These are phyloP conservation scores for Alternaria sp. DNA, from an alignment of 2,329 filamentous ascomycete species.

Conservation along the genomic window DNA sequence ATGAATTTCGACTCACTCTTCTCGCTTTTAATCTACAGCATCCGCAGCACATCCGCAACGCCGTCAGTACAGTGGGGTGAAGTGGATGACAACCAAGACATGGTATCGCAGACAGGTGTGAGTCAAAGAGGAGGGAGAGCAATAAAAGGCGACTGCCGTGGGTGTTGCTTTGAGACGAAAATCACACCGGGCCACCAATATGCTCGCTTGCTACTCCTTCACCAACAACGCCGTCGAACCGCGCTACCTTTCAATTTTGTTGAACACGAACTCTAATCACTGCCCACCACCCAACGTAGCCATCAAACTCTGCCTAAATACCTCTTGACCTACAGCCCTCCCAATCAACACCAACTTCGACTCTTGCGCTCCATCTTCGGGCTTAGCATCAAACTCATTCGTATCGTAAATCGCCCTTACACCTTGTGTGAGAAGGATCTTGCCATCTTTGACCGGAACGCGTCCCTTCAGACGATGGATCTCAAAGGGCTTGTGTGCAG, in stretches of 20 bases:
- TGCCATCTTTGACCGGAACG: slow-evolving; percentile 68
- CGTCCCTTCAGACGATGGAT: slow-evolving; percentile 89
- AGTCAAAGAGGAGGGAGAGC: too few species aligned
- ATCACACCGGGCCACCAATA: too few species aligned
- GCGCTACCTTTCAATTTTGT: not conserved
- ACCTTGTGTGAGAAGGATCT: slow-evolving; percentile 81
- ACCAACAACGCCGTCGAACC: not conserved
- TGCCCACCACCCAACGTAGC: not conserved
- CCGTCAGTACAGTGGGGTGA: too few species aligned
- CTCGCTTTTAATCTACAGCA: too few species aligned
- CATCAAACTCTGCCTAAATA: slow-evolving; percentile 18
- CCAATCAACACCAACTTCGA: slow-evolving; percentile 45
- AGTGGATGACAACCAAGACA: too few species aligned
- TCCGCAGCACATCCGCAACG: too few species aligned
- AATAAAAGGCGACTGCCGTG: too few species aligned
- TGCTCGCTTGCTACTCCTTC: too few species aligned
- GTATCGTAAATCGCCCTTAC: slow-evolving; percentile 95
- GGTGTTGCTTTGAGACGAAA: too few species aligned
- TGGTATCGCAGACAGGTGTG: too few species aligned
- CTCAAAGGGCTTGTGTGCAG: slow-evolving; percentile 63
- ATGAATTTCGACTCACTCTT: too few species aligned
- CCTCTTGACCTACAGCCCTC: slow-evolving; percentile 32
- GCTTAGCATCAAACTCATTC: slow-evolving; percentile 60
- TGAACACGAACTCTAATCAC: not conserved
- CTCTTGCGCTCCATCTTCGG: not conserved